A percentile compares a stretch with the other conserved stretches of the same genome.
Conservation (phyloP, 192 early-diverging fungal genomes). For the Glomus cerebriforme region DNA sequence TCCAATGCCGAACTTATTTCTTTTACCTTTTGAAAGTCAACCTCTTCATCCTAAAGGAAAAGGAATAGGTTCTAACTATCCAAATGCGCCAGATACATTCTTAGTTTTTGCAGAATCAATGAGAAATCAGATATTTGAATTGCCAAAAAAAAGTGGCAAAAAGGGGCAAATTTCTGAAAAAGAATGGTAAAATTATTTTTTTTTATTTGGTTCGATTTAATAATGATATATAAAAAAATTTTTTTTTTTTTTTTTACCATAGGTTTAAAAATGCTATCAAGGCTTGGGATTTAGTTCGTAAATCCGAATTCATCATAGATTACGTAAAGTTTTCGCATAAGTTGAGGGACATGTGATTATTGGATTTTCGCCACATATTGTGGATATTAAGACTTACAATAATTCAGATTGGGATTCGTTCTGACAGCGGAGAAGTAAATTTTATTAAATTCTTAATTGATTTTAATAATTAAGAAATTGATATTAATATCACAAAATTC, state of each 20-base stretch:
- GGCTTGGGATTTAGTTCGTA: slow-evolving; percentile 40
- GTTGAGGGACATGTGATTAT: slow-evolving; percentile 31
- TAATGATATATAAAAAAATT: background rate
- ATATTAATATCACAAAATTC: background rate
- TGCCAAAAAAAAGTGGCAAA: slow-evolving; percentile 39
- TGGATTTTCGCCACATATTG: background rate
- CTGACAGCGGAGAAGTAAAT: background rate
- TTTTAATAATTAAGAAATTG: background rate
- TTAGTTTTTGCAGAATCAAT: slow-evolving; percentile 30
- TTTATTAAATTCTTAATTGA: background rate
- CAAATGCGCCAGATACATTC: slow-evolving; percentile 31
- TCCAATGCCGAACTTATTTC: slow-evolving; percentile 37
- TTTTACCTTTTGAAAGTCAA: slow-evolving; percentile 32
- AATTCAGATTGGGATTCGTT: background rate
- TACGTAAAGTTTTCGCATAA: slow-evolving; percentile 37
- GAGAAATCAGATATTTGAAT: slow-evolving; percentile 43
- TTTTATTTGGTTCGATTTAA: background rate
- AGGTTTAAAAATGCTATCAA: slow-evolving; percentile 46
- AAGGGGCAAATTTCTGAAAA: slow-evolving; percentile 49
- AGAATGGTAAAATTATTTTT: slow-evolving; percentile 39
- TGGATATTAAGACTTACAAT: background rate
- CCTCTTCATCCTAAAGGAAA: slow-evolving; percentile 3
- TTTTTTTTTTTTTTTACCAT: background rate
- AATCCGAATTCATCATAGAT: slow-evolving; percentile 45
- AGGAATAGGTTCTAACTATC: slow-evolving; percentile 27